Conservation (phyloP, 2,329 filamentous ascomycete species). For the Aspergillus tubingensis region DNA sequence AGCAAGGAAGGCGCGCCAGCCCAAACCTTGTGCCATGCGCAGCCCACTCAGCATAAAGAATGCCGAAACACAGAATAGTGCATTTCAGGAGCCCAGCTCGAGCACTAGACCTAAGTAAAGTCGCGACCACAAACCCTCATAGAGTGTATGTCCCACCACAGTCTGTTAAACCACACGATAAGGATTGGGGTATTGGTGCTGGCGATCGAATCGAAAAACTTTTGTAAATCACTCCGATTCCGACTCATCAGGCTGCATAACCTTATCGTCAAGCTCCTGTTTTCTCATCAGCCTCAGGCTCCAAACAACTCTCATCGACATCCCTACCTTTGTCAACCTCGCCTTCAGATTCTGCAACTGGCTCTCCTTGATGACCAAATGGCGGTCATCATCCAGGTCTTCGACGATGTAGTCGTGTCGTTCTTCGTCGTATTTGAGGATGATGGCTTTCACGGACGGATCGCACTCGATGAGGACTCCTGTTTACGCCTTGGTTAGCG, state of each 20-base stretch:
- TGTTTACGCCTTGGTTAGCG: slow-evolving; percentile 22
- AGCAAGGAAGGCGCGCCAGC: too few species aligned
- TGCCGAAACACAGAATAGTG: too few species aligned
- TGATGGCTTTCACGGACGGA: slow-evolving; percentile 52
- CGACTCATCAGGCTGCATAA: slow-evolving; percentile 50
- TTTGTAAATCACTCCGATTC: slow-evolving; percentile 40
- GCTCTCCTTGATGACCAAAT: slow-evolving; percentile 50
- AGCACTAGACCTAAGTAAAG: too few species aligned
- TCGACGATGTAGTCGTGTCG: slow-evolving; percentile 51
- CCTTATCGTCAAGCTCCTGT: slow-evolving; percentile 50
- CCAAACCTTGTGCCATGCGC: too few species aligned
- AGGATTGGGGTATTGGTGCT: too few species aligned
- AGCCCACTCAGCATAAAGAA: too few species aligned
- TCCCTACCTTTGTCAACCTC: slow-evolving; percentile 44
- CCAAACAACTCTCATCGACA: background rate
- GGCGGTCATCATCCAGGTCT: slow-evolving; percentile 49
- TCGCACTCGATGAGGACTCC: slow-evolving; percentile 52
- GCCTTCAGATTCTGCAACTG: slow-evolving; percentile 47
- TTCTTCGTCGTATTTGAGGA: slow-evolving; percentile 51
- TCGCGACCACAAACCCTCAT: too few species aligned
- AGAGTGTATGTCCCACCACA: too few species aligned
- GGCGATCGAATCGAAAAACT: too few species aligned
- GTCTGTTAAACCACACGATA: too few species aligned
- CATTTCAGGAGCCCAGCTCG: too few species aligned
- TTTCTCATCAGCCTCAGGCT: background rate